These are phyloP conservation scores for Durusdinium trenchii DNA, from an alignment of 73 alveolate genomes.

Conservation along the genomic window DNA sequence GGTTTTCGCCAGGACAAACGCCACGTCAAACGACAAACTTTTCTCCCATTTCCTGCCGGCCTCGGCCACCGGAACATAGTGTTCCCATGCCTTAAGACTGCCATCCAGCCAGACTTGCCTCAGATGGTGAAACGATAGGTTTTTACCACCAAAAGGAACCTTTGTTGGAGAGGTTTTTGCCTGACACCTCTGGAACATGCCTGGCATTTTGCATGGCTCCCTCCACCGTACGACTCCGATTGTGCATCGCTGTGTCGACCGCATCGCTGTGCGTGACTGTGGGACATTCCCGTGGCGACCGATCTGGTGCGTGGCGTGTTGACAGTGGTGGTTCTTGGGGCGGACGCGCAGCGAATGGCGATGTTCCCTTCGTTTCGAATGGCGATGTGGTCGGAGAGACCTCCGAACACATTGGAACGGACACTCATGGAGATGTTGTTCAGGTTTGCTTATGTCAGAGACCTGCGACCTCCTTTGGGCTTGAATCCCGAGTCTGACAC, in stretches of 20 bases:
- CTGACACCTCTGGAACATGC: neutral
- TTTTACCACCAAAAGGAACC: neutral
- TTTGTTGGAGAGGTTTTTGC: neutral
- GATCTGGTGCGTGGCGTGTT: too few relatives aligned
- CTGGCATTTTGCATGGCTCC: neutral
- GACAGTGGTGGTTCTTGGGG: too few relatives aligned
- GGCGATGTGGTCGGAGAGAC: too few relatives aligned
- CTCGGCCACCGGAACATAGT: constrained; percentile 13
- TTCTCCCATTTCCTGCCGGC: neutral
- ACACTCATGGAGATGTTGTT: too few relatives aligned
- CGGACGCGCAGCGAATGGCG: too few relatives aligned
- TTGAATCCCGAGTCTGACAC: too few relatives aligned
- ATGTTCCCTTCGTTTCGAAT: too few relatives aligned
- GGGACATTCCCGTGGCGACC: neutral
- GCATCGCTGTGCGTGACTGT: neutral
- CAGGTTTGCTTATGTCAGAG: too few relatives aligned
- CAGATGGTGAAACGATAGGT: neutral
- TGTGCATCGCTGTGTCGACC: neutral
- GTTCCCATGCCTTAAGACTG: neutral
- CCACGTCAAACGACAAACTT: too few relatives aligned
- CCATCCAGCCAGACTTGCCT: neutral
- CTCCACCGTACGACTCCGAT: neutral
- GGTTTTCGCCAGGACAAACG: too few relatives aligned
- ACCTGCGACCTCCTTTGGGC: too few relatives aligned
- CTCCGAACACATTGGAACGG: too few relatives aligned